A percentile compares a stretch with the other conserved stretches of the same genome.
These are phyloP conservation scores for Arthrobotrys iridis DNA, from an alignment of 2,329 filamentous ascomycete species.

Conservation along the genomic window DNA sequence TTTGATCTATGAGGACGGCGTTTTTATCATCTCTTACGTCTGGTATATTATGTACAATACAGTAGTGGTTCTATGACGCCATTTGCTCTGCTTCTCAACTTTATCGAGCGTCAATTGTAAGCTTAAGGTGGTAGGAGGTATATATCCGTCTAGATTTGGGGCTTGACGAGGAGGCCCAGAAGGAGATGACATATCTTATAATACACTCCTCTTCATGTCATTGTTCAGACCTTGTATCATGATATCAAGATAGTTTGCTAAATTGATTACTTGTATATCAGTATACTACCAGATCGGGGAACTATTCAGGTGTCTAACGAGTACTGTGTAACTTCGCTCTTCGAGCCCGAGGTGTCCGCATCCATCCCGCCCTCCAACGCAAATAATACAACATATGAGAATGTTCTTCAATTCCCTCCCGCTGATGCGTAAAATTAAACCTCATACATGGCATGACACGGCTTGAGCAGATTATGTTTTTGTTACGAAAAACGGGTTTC, in stretches of 20 bases:
- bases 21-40: slow-evolving; percentile 20
- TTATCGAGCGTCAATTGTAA: background rate
- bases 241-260: no score
- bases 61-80: slow-evolving; percentile 25
- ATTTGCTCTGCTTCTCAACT: slow-evolving; percentile 6
- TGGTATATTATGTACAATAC: slow-evolving; percentile 47
- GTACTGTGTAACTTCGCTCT: no score
- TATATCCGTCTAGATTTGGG: no score
- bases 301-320: no score
- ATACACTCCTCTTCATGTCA: background rate
- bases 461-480: slow-evolving; percentile 1
- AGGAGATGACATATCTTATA: no score
- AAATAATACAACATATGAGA: slow-evolving; percentile 52
- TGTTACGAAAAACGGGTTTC: background rate
- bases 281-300: no score
- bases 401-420: slow-evolving; percentile 45
- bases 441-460: background rate
- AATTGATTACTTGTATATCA: no score
- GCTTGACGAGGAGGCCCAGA: no score
- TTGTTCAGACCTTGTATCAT: background rate
- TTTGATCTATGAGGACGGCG: slow-evolving; percentile 43
- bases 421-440: no score
- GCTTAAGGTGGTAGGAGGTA: no score
- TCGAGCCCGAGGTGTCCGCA: no score
- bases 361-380: slow-evolving; percentile 43